Evolutionary conservation across 257 asterid species (phyloP), one percentile per base, ranked within the genome.

Genomic region (Pogostemon cablin): DNA sequence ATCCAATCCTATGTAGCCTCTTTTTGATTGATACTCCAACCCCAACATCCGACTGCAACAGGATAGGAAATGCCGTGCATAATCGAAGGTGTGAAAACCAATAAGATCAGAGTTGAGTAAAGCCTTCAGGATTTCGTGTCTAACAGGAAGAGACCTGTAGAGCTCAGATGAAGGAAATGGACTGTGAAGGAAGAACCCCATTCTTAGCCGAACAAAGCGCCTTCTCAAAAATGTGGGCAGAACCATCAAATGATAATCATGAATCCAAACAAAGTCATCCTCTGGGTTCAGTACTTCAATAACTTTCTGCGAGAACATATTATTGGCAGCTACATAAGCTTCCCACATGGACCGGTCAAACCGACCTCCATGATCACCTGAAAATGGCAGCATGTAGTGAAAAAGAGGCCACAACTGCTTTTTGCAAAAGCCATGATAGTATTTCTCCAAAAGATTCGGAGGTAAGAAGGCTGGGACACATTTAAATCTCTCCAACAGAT

Each of bases 1-100:
- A 35, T 91, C 98, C 87, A 91, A 72, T 35, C 93, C 98, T 55
- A 91, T 89, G 77, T 91, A 91, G 32, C 98, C 98, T 82, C 98
- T 90, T 79, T 89, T 91, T 2, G 98, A 91, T 74, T 80, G 90
- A 78, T 91, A 89, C 72, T 89, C 98, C 83, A 91, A 82, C 58
- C 98, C 98, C 87, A 91, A 63, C 96, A 91, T 91, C 61, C 95
- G 90, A 74, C 96, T 87, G 81, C 97, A 91, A 70, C 97, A 91
- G 15, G 96, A 91, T 65, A 91, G 95, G 65, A 91, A 91, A 83
- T 91, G 97, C 0, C 97, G 88, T 55, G 97, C 97, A 78, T 91
- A 91, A 78, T 91, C 97, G 50, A 91, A 91, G 67, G 97, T 91
- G 86, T 91, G 97, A 72, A 91, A 91, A 72, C 97, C 97, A 63